These are phyloP conservation scores for Diaporthe citriasiana DNA, from an alignment of 2,329 filamentous ascomycete genomes.

Conservation along the genomic window DNA sequence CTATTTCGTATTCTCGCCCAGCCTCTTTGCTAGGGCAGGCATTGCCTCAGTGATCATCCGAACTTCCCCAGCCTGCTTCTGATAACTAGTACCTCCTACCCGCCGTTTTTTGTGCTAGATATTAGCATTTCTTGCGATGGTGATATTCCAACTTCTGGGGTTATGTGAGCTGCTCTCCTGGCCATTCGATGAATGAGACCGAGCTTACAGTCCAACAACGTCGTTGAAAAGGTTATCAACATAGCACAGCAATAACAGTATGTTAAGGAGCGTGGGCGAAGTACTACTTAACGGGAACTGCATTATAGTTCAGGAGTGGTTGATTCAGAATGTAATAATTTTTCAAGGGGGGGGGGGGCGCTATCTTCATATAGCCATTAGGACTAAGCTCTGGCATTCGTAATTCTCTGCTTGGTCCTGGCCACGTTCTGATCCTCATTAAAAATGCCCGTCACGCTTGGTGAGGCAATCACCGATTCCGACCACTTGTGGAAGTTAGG, in stretches of 20 bases:
- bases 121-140: no score
- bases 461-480: constrained; percentile 69
- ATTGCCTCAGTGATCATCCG: no score
- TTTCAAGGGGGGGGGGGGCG: rapidly evolving
- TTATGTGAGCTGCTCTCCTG: background rate
- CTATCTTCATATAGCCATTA: no score
- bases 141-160: no score
- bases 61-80: no score
- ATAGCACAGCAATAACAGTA: background rate
- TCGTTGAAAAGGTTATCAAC: no score
- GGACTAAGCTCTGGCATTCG: constrained; percentile 44
- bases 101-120: no score
- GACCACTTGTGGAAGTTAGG: constrained; percentile 80
- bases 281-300: background rate
- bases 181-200: background rate
- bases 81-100: no score
- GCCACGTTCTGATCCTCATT: constrained; percentile 64
- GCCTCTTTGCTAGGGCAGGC: no score
- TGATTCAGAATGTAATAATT: no score
- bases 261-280: background rate
- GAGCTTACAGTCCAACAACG: no score
- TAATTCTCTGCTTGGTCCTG: constrained; percentile 57
- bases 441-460: constrained; percentile 76
- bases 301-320: background rate
- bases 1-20: no score